These are phyloP conservation scores for Cordyceps tenuipes DNA, from an alignment of 2,329 filamentous ascomycete species.

Conservation along the genomic window DNA sequence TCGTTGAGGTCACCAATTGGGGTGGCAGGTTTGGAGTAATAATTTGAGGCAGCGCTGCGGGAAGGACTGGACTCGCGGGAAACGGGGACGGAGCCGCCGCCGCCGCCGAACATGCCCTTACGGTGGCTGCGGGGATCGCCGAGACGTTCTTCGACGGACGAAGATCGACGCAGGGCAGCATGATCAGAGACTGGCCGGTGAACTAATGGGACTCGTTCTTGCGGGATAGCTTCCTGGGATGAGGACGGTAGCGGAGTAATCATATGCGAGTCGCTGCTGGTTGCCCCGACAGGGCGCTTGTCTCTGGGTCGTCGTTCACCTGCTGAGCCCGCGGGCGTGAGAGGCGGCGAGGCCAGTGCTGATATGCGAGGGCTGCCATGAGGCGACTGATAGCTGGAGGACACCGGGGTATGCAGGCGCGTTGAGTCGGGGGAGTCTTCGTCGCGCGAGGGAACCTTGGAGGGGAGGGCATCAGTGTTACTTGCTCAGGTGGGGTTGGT, in stretches of 20 bases:
- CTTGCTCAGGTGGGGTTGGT: slow-evolving; percentile 1
- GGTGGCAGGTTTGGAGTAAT: slow-evolving; percentile 67
- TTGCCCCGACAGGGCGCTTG: slow-evolving; percentile 31
- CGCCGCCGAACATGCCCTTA: slow-evolving; percentile 46
- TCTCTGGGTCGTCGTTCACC: slow-evolving; percentile 18
- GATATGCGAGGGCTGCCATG: slow-evolving; percentile 58
- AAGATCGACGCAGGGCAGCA: slow-evolving; percentile 32
- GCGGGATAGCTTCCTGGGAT: slow-evolving; percentile 42
- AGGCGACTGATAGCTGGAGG: slow-evolving; percentile 57
- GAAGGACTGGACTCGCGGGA: slow-evolving; percentile 59
- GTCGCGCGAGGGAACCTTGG: slow-evolving; percentile 52
- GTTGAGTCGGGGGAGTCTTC: slow-evolving; percentile 53
- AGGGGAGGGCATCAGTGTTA: slow-evolving; percentile 2
- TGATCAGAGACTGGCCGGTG: slow-evolving; percentile 37
- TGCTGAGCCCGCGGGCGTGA: slow-evolving; percentile 73
- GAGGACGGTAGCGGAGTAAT: slow-evolving; percentile 62
- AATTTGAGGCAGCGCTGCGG: slow-evolving; percentile 51
- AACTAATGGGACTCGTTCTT: slow-evolving; percentile 29
- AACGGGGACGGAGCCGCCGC: slow-evolving; percentile 44
- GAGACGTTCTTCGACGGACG: slow-evolving; percentile 30
- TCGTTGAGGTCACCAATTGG: slow-evolving; percentile 74
- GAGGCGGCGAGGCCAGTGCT: slow-evolving; percentile 75
- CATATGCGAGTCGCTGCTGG: slow-evolving; percentile 36
- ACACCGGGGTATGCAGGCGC: slow-evolving; percentile 55
- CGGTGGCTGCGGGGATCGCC: slow-evolving; percentile 34